These are phyloP conservation scores for Microcyclospora pomicola DNA, from an alignment of 2,329 filamentous ascomycete genomes.

Conservation along the genomic window DNA sequence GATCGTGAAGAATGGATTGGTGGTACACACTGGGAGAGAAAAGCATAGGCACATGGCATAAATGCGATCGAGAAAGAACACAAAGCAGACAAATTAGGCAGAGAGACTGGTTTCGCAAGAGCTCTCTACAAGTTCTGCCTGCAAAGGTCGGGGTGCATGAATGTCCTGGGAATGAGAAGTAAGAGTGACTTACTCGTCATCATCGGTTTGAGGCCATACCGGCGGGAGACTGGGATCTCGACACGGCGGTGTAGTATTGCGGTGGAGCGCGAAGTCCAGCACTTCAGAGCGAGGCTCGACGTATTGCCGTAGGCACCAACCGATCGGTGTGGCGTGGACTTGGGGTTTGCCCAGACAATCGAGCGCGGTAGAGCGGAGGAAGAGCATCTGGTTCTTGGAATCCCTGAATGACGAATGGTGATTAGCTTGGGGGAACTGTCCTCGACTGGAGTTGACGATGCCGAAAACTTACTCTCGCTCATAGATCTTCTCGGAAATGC, in stretches of 20 bases:
- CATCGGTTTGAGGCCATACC: neutral
- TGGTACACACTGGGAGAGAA: too few species aligned
- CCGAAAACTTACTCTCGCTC: constrained; percentile 23
- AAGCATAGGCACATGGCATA: too few species aligned
- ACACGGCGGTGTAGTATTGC: constrained; percentile 25
- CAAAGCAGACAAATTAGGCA: too few species aligned
- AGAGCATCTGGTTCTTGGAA: constrained; percentile 33
- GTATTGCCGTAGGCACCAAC: constrained; percentile 33
- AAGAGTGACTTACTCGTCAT: neutral
- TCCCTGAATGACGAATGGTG: constrained; percentile 12
- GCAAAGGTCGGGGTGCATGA: too few species aligned
- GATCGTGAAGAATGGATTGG: too few species aligned
- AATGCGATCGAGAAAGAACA: too few species aligned
- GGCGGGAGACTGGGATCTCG: constrained; percentile 12
- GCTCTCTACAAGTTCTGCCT: too few species aligned
- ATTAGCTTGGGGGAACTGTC: too few species aligned
- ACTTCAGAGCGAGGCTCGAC: constrained; percentile 33
- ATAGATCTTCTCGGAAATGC: constrained; percentile 33
- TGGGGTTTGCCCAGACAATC: constrained; percentile 29
- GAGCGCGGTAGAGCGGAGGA: constrained; percentile 29
- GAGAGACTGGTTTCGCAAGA: too few species aligned
- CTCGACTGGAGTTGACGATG: too few species aligned
- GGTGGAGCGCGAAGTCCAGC: constrained; percentile 30
- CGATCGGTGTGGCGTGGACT: constrained; percentile 30
- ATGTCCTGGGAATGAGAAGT: too few species aligned